phyloP scores from a whole-genome alignment of 2,329 filamentous ascomycete genomes.

The Penicillium sp. region DNA sequence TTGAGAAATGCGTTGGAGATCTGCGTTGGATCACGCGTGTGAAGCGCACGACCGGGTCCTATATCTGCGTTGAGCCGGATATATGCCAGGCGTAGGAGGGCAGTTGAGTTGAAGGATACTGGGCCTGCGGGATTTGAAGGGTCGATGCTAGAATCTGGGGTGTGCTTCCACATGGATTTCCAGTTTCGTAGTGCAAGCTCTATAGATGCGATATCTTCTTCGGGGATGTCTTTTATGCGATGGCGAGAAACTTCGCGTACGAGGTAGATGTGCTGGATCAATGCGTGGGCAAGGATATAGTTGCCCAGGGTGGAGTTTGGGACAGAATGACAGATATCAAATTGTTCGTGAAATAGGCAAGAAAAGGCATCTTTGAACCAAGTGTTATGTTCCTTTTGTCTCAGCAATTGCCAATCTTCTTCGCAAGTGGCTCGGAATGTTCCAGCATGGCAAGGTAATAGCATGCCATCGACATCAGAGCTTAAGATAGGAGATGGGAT shows the following conservation, averaged over 20 bases:
- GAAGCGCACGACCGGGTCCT: slow-evolving; percentile 52
- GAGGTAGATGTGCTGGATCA: slow-evolving; percentile 70
- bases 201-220: slow-evolving; percentile 24
- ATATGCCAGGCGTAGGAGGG: slow-evolving; percentile 56
- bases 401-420: slow-evolving; percentile 4
- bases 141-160: slow-evolving; percentile 40
- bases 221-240: neutral
- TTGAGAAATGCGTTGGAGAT: slow-evolving; percentile 46
- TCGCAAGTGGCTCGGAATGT: slow-evolving; percentile 11
- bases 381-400: neutral
- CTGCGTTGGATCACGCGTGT: slow-evolving; percentile 60
- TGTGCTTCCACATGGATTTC: slow-evolving; percentile 39
- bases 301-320: slow-evolving; percentile 55
- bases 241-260: slow-evolving; percentile 45
- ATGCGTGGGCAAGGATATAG: slow-evolving; percentile 66
- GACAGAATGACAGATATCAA: neutral
- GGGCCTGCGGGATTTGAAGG: slow-evolving; percentile 50
- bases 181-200: slow-evolving; percentile 47
- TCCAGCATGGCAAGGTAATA: slow-evolving; percentile 11
- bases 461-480: slow-evolving; percentile 11
- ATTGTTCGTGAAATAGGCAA: neutral
- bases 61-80: slow-evolving; percentile 48
- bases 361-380: slow-evolving; percentile 2
- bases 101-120: slow-evolving; percentile 65
- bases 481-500: slow-evolving; percentile 15